phyloP scores from a whole-genome alignment of 2,329 filamentous ascomycete genomes.

The Trichoderma gracile region DNA sequence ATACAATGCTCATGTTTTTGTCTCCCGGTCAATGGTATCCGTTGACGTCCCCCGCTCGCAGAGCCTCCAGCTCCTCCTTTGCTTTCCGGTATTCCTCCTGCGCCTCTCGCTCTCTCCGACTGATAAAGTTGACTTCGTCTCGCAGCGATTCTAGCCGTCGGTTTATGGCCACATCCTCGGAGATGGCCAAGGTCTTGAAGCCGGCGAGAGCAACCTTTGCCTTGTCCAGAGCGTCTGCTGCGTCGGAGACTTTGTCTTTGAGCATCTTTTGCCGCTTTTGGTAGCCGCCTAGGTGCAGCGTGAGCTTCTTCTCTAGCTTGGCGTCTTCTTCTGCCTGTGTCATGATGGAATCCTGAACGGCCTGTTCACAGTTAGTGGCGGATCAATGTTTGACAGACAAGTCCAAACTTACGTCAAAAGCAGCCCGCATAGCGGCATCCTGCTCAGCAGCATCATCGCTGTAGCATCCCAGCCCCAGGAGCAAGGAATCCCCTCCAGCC shows the following conservation, averaged over 20 bases:
- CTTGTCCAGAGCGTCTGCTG: constrained; percentile 71
- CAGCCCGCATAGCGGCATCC: constrained; percentile 61
- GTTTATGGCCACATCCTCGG: constrained; percentile 74
- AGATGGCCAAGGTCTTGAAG: constrained; percentile 73
- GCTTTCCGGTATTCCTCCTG: constrained; percentile 79
- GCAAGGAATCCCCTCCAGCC: constrained; percentile 54
- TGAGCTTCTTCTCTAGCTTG: constrained; percentile 92
- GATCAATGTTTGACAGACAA: not conserved
- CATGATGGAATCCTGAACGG: constrained; percentile 71
- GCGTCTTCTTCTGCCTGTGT: constrained; percentile 75
- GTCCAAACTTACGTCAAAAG: constrained; percentile 66
- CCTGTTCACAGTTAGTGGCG: constrained; percentile 43
- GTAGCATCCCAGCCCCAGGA: constrained; percentile 81
- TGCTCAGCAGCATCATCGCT: constrained; percentile 72
- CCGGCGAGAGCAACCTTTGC: constrained; percentile 70
- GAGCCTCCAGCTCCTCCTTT: constrained; percentile 72
- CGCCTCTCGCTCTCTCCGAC: constrained; percentile 80
- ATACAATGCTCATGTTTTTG: not conserved
- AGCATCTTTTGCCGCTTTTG: constrained; percentile 81
- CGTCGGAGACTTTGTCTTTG: constrained; percentile 74
- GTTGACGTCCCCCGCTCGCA: constrained; percentile 45
- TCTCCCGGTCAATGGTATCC: constrained; percentile 42
- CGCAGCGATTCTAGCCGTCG: constrained; percentile 72
- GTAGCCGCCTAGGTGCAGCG: constrained; percentile 84
- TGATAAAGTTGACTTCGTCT: constrained; percentile 81